These are phyloP conservation scores for Camellia granthamiana DNA, from an alignment of 148 eudicot genomes.

Conservation along the genomic window DNA sequence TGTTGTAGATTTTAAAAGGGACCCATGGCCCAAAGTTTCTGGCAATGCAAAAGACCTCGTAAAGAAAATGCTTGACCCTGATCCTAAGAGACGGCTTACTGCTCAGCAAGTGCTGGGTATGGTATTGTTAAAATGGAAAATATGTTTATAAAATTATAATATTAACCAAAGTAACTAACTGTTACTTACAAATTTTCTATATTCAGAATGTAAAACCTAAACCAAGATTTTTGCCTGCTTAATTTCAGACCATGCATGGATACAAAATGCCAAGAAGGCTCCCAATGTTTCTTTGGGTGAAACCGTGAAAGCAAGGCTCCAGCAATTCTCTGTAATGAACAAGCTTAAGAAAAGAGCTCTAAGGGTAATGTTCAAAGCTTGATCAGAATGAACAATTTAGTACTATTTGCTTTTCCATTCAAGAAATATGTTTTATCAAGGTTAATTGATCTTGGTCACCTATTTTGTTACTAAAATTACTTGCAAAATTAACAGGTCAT, in stretches of 20 bases:
- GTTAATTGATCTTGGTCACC: neutral
- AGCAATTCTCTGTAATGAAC: conserved; percentile 41
- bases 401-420: neutral
- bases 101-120: conserved; percentile 55
- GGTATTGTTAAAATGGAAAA: neutral
- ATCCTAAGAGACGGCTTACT: conserved; percentile 47
- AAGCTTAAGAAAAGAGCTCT: conserved; percentile 40
- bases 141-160: neutral
- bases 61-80: conserved; percentile 57
- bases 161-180: neutral
- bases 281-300: conserved; percentile 37
- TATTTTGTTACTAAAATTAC: neutral
- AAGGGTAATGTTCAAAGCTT: conserved; percentile 19
- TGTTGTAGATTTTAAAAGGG: conserved; percentile 47
- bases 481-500: conserved; percentile 28
- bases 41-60: conserved; percentile 58
- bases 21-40: conserved; percentile 68
- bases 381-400: neutral
- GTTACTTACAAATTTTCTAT: neutral
- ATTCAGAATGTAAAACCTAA: neutral
- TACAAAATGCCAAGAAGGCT: conserved; percentile 33
- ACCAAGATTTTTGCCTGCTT: neutral
- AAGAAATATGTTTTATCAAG: too few relatives aligned
- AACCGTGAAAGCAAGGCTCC: conserved; percentile 34
- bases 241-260: conserved; percentile 38